Evolutionary conservation across 2,329 filamentous ascomycete genomes (phyloP), one percentile per base, ranked within the genome.

Genomic region (Fusarium sp.): DNA sequence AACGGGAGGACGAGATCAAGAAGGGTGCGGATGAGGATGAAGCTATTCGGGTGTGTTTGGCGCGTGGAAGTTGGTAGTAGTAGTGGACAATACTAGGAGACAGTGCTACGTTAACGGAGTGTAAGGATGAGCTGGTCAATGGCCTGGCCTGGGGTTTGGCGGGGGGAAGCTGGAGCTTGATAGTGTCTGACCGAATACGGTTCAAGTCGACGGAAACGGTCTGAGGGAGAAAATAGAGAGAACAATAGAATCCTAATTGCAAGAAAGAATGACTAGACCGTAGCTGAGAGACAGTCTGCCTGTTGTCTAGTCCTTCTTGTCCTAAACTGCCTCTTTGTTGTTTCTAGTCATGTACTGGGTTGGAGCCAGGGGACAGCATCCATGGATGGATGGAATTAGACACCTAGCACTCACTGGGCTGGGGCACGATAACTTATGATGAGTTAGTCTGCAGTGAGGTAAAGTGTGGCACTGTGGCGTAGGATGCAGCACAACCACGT

Each of bases 101-200:
- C 46, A 44, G 57, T 60, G 34, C 62, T 54, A 27, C 46, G 51
- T 58, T 47, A 43, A 52, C 46, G 52, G 53, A 58, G 58, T 67
- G 29, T 48, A 51, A 67, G 70, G 40, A 63, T 67, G 67, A 70
- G 67, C 62, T 70, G 66, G 67, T 52, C 47, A 65, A 61, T 38
- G 29, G 46, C 46, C 30, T 64, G 41, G 53, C 25, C 53, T 40
- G 43, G 43, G 24, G 47, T 38, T 56, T 63, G 54, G 67, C 54
- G 54, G 67, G 62, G 45, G 32, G 48, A 52, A 52, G 49, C 34
- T 41, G 32, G 43, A 66, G 66, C 62, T 69, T 53, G 46, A 54
- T 40, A 59, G 34, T 65, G 62, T 40, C 41, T 15, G 58, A 67
- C 63, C 40, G 44, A 57, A 58, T 41, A 66, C 52, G 63, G 58